phyloP scores from a whole-genome alignment of 129 eudicot species.

The Artemisia tridentata region DNA sequence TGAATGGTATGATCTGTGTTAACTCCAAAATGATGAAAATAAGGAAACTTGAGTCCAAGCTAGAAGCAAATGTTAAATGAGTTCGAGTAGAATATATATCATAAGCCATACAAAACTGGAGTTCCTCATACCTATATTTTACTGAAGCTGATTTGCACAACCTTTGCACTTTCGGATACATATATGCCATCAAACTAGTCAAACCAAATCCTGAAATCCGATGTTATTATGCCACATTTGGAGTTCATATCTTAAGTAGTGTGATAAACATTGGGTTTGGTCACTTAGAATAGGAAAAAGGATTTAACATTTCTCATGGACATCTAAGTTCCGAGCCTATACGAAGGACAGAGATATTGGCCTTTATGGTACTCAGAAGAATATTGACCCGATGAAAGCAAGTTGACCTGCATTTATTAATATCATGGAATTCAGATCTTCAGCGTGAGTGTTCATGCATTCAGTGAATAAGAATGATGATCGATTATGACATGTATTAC shows the following conservation, averaged over 20 bases:
- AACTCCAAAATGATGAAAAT: too few relatives aligned
- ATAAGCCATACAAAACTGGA: too few relatives aligned
- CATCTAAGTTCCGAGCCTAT: slow-evolving; percentile 34
- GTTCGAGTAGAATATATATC: too few relatives aligned
- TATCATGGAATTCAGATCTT: not conserved
- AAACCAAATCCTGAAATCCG: not conserved
- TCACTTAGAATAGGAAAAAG: not conserved
- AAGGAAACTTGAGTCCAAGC: too few relatives aligned
- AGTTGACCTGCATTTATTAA: slow-evolving; percentile 51
- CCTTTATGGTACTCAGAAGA: slow-evolving; percentile 24
- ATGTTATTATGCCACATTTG: not conserved
- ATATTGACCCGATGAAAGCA: slow-evolving; percentile 42
- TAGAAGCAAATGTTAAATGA: too few relatives aligned
- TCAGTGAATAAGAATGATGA: not conserved
- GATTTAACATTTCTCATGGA: not conserved
- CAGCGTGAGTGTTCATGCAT: not conserved
- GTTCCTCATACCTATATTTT: too few relatives aligned
- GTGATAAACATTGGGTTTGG: not conserved
- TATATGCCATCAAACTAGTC: not conserved
- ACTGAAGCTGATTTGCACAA: too few relatives aligned
- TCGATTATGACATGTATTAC: slow-evolving; percentile 30
- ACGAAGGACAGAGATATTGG: slow-evolving; percentile 37
- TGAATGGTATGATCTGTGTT: too few relatives aligned
- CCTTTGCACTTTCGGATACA: slow-evolving; percentile 9
- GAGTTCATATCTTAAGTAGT: not conserved